Evolutionary conservation across 148 eudicot species (phyloP).

Genomic region (Tetragonia tetragonoides): DNA sequence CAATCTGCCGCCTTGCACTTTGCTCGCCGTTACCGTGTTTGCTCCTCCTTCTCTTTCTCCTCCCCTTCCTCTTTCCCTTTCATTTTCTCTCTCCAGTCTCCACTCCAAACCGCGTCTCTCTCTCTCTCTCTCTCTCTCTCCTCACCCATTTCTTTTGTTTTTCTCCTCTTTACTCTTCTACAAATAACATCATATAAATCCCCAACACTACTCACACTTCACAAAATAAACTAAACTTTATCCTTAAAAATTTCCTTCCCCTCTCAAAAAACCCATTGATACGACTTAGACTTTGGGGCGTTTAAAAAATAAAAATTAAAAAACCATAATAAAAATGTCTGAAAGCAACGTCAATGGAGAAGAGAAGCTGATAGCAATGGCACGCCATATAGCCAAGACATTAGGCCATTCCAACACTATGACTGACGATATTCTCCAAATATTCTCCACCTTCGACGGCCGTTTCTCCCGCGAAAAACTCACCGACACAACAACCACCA

Average conservation of each 20-base stretch:
- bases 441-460: constrained; percentile 87
- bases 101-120: constrained; percentile 14
- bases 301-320: too few species aligned
- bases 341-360: constrained; percentile 68
- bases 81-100: not conserved
- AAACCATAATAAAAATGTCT: constrained; percentile 2
- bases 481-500: constrained; percentile 27
- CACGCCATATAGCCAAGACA: constrained; percentile 84
- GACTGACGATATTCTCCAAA: constrained; percentile 89
- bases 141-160: not conserved
- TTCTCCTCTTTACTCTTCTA: not conserved
- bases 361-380: constrained; percentile 91
- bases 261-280: too few species aligned
- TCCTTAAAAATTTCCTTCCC: too few species aligned
- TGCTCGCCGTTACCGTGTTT: too few species aligned
- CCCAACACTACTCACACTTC: too few species aligned
- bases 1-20: too few species aligned
- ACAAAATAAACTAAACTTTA: too few species aligned
- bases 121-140: not conserved
- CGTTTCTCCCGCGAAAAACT: constrained; percentile 71
- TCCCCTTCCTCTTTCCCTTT: constrained; percentile 1
- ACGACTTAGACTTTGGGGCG: too few species aligned
- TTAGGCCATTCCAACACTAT: constrained; percentile 84
- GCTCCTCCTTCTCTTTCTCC: not conserved
- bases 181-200: not conserved